A percentile compares a stretch with the other conserved stretches of the same genome.
phyloP scores from a whole-genome alignment of 345 rosid genomes.

The Eucalyptus rudis region DNA sequence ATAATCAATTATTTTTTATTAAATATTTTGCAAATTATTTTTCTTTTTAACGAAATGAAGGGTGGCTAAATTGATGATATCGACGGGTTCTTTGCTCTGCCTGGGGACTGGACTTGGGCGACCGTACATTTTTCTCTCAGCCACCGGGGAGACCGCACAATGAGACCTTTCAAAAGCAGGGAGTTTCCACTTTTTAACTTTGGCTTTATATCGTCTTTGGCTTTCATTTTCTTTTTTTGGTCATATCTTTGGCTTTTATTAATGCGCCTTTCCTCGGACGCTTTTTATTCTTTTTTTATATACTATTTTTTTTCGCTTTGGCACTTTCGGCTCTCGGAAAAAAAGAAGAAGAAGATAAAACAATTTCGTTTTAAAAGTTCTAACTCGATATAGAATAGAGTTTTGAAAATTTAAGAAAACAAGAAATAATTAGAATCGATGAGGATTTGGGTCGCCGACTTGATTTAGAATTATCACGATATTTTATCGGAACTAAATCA shows the following conservation, averaged over 20 bases:
- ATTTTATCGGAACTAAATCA: fast-evolving
- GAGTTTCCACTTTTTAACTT: not conserved
- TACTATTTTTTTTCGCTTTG: not conserved
- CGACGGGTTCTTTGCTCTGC: not conserved
- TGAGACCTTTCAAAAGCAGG: not conserved
- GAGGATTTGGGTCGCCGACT: not conserved
- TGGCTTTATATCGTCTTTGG: no score
- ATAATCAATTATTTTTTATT: no score
- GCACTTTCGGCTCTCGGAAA: not conserved
- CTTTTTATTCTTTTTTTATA: not conserved
- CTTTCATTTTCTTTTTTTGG: no score
- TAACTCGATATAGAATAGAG: not conserved
- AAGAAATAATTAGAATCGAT: not conserved
- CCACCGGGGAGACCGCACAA: not conserved
- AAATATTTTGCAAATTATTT: no score
- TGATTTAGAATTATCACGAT: not conserved
- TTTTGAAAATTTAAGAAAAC: not conserved
- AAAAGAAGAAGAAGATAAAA: not conserved
- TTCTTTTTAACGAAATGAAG: no score
- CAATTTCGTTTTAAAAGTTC: not conserved
- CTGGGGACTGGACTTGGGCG: not conserved
- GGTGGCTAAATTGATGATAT: no score
- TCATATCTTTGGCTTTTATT: not conserved
- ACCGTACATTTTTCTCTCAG: not conserved
- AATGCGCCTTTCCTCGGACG: not conserved